Percentiles rank a stretch among this genome's conserved stretches.
Evolutionary conservation across 2,329 filamentous ascomycete genomes (phyloP).

Genomic region (Thermothelomyces thermophilus): DNA sequence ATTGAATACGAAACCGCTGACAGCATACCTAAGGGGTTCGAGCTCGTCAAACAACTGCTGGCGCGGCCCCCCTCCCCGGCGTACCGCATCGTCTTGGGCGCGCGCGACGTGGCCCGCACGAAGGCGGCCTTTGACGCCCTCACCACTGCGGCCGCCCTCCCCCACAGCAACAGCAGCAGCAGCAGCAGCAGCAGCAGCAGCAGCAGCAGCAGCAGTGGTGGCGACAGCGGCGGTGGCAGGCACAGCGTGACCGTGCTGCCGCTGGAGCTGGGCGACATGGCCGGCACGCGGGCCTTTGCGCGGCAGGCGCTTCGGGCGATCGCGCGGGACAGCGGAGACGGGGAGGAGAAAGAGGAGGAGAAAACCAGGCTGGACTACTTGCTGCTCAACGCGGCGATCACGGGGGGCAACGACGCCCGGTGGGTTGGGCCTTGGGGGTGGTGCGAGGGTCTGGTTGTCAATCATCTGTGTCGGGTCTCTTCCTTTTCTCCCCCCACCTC

Average conservation of each 20-base stretch:
- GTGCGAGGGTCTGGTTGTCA: conserved; percentile 46
- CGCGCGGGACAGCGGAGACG: conserved; percentile 26
- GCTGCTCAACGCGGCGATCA: conserved; percentile 44
- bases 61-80: conserved; percentile 24
- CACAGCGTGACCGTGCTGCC: conserved; percentile 41
- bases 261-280: conserved; percentile 41
- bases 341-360: conserved; percentile 17
- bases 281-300: conserved; percentile 41
- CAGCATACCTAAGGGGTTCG: conserved; percentile 40
- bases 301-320: conserved; percentile 37
- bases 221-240: too few species aligned
- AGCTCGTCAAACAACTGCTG: conserved; percentile 47
- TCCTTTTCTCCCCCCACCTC: too few species aligned
- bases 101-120: conserved; percentile 37
- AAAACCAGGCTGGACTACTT: conserved; percentile 43
- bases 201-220: too few species aligned
- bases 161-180: too few species aligned
- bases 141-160: conserved; percentile 34
- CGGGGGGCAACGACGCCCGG: conserved; percentile 22
- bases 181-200: too few species aligned
- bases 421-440: conserved; percentile 40
- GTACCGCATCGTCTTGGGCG: conserved; percentile 45
- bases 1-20: background rate
- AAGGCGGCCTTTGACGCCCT: conserved; percentile 38
- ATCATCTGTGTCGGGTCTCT: conserved; percentile 34